Percentiles rank a stretch among this genome's conserved stretches.
Evolutionary conservation across 257 asterid species (phyloP).

Genomic region (Solanum chiquidenum): DNA sequence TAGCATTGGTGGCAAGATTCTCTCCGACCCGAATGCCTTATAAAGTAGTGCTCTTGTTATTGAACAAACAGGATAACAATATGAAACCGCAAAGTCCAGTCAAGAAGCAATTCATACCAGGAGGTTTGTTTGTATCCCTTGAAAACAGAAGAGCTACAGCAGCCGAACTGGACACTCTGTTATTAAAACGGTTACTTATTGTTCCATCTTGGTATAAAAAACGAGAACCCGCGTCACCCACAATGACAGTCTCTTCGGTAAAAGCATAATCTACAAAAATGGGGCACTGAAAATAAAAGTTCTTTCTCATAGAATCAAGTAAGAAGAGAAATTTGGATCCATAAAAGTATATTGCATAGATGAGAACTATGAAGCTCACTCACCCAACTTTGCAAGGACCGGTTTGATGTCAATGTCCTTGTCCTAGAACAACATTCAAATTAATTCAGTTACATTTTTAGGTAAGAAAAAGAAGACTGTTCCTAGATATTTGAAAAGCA

Average conservation of each 20-base stretch:
- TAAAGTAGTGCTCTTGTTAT: neutral
- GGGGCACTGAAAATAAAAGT: neutral
- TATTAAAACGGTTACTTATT: neutral
- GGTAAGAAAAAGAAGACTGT: neutral
- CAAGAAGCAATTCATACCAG: constrained; percentile 33
- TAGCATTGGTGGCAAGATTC: neutral
- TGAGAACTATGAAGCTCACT: constrained; percentile 16
- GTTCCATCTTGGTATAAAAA: constrained; percentile 32
- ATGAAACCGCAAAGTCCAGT: neutral
- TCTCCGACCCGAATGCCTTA: neutral
- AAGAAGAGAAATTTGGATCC: neutral
- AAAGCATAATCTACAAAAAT: constrained; percentile 50
- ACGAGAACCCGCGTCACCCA: constrained; percentile 53
- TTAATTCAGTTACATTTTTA: constrained; percentile 18
- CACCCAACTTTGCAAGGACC: constrained; percentile 68
- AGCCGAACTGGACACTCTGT: constrained; percentile 5
- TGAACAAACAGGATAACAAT: neutral
- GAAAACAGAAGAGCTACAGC: constrained; percentile 60
- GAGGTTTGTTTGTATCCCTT: constrained; percentile 38
- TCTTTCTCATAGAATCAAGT: neutral
- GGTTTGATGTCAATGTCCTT: constrained; percentile 42
- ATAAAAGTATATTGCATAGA: neutral
- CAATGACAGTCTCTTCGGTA: constrained; percentile 43
- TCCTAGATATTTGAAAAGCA: neutral
- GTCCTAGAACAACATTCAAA: constrained; percentile 48